Evolutionary conservation across 257 asterid genomes (phyloP).

Genomic region (Fraxinus pennsylvanica): DNA sequence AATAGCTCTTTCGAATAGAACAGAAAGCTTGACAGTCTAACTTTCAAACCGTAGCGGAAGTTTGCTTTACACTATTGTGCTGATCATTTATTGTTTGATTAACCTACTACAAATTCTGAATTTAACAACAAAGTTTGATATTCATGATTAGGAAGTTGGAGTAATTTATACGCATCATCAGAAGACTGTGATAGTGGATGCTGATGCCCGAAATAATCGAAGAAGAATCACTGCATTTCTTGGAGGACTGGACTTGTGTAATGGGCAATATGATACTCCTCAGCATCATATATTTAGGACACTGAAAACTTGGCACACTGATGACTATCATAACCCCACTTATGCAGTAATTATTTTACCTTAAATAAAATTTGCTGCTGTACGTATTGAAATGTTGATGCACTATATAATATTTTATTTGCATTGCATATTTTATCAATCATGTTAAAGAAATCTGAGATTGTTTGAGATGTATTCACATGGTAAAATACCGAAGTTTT

Average conservation of each 20-base stretch:
- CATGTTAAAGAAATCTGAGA: background rate
- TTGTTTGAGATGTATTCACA: background rate
- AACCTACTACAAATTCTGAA: background rate
- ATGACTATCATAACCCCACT: conserved; percentile 56
- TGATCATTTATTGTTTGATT: background rate
- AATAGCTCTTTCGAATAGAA: background rate
- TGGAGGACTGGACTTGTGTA: conserved; percentile 65
- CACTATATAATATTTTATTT: no score
- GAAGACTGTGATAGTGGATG: conserved; percentile 60
- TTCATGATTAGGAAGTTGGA: conserved; percentile 49
- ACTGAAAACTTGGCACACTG: conserved; percentile 35
- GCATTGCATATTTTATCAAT: background rate
- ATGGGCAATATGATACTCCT: conserved; percentile 63
- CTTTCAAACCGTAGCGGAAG: no score
- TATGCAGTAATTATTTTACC: conserved; percentile 33
- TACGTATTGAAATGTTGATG: background rate
- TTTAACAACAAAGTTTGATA: background rate
- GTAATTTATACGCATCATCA: conserved; percentile 62
- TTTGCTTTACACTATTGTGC: background rate
- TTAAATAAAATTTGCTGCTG: background rate
- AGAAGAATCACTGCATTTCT: conserved; percentile 52
- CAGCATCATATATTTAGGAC: conserved; percentile 49
- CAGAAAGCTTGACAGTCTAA: background rate
- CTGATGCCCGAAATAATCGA: conserved; percentile 50
- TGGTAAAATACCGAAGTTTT: background rate